phyloP scores from a whole-genome alignment of 2,329 filamentous ascomycete genomes.

The Fusarium sp. region DNA sequence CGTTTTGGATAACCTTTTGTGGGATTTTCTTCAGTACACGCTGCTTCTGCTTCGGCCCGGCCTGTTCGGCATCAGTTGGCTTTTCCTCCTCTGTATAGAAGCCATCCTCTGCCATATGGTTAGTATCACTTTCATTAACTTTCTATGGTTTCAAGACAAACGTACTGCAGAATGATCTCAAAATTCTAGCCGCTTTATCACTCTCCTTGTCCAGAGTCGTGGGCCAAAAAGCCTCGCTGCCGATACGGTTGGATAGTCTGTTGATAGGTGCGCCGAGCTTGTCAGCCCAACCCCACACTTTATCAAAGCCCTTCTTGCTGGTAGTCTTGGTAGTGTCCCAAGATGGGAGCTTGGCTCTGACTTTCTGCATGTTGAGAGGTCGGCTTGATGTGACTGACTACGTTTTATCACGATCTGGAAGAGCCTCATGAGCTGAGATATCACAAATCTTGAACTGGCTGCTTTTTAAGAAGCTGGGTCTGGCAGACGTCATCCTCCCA shows the following conservation, averaged over 20 bases:
- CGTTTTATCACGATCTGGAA: neutral
- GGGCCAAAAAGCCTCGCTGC: conserved; percentile 86
- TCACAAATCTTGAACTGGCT: neutral
- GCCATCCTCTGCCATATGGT: conserved; percentile 59
- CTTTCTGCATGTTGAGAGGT: conserved; percentile 52
- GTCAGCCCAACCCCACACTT: conserved; percentile 69
- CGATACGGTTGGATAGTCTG: conserved; percentile 82
- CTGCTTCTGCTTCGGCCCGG: conserved; percentile 57
- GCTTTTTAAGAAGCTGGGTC: conserved; percentile 13
- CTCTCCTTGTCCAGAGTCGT: conserved; percentile 87
- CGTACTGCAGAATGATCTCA: conserved; percentile 87
- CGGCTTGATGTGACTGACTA: fast-evolving
- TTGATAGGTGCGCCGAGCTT: conserved; percentile 80
- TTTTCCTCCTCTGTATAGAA: conserved; percentile 61
- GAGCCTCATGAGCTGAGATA: too few relatives aligned
- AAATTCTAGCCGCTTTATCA: conserved; percentile 87
- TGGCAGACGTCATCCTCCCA: conserved; percentile 25
- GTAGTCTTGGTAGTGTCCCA: conserved; percentile 68
- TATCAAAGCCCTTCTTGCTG: conserved; percentile 78
- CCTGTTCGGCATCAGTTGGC: conserved; percentile 35
- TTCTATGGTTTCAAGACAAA: neutral
- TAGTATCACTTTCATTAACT: fast-evolving
- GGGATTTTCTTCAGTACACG: conserved; percentile 67
- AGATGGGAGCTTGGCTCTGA: conserved; percentile 54
- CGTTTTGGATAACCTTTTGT: conserved; percentile 70